phyloP scores from a whole-genome alignment of 371 early-diverging fungal species.

The Furculomyces boomerangus region DNA sequence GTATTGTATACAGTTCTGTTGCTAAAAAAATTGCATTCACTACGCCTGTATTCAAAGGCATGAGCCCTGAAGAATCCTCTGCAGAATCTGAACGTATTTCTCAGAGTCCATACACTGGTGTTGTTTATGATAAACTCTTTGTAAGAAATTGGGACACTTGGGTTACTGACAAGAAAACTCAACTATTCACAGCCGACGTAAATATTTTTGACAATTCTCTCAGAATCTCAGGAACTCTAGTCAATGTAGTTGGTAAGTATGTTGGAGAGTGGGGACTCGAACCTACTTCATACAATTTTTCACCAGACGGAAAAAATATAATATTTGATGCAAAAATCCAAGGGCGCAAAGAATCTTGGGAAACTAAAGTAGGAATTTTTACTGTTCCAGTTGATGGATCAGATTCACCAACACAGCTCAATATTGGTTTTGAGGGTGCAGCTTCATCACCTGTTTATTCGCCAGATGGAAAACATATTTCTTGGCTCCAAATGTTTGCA shows the following conservation, averaged over 20 bases:
- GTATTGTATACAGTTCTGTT: constrained; percentile 8
- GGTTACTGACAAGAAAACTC: constrained; percentile 11
- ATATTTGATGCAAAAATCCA: constrained; percentile 53
- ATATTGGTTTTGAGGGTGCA: constrained; percentile 38
- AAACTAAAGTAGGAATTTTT: constrained; percentile 52
- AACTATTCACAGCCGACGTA: constrained; percentile 12
- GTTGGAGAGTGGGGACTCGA: background rate
- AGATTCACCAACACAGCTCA: constrained; percentile 14
- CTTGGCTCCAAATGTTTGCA: constrained; percentile 53
- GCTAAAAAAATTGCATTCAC: constrained; percentile 14
- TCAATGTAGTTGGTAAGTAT: background rate
- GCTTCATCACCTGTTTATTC: constrained; percentile 42
- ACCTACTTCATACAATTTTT: constrained; percentile 12
- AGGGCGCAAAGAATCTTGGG: constrained; percentile 49
- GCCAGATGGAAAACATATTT: constrained; percentile 35
- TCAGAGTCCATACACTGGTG: constrained; percentile 10
- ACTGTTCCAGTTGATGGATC: constrained; percentile 37
- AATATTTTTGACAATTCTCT: background rate
- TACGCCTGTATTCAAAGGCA: constrained; percentile 13
- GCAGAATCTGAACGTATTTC: constrained; percentile 9
- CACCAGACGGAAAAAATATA: constrained; percentile 29
- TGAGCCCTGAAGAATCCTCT: constrained; percentile 10
- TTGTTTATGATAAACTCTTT: constrained; percentile 21
- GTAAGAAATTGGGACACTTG: constrained; percentile 26
- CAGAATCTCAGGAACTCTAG: background rate